Base-by-base conservation (phyloP, 2,329 filamentous ascomycete genomes). In the Pseudocercospora crystallina region DNA sequence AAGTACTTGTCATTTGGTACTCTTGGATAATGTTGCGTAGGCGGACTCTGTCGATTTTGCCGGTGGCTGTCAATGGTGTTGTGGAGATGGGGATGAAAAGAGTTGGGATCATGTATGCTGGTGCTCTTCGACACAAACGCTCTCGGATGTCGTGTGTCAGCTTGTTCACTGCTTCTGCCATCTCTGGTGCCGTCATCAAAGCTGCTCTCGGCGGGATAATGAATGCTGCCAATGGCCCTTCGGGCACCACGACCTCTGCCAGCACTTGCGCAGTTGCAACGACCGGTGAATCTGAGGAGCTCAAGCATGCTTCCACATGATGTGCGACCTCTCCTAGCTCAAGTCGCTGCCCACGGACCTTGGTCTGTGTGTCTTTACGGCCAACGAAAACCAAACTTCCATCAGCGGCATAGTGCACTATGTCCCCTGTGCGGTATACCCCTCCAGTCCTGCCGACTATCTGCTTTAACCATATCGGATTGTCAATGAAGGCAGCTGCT, bases 81-180 rank as follows among this genome's bases (percentile, higher is more conserved):
- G 68, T 64, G 1, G 81, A 79, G 5, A 95, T 75, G 0, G 87
- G 86, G 5, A 96, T 72, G 4, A 95, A 69, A 50, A 84, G 80
- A 0, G 82, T 82, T 0, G 91, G 91, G 1, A 95, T 69, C 88
- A 94, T 94, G 65, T 95, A 95, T 0, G 69, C 62, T 15, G 49
- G 49, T n/a, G n/a, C n/a, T n/a, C n/a, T n/a, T n/a, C n/a, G n/a
- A n/a, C n/a, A n/a, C n/a, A n/a, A n/a, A n/a, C n/a, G n/a, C n/a
- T n/a, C n/a, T n/a, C n/a, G n/a, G n/a, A n/a, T n/a, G n/a, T n/a
- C n/a, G n/a, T n/a, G n/a, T n/a, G n/a, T n/a, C n/a, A n/a, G n/a
- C n/a, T n/a, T n/a, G n/a, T n/a, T n/a, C n/a, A n/a, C n/a, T n/a
- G n/a, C n/a, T n/a, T n/a, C n/a, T n/a, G n/a, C n/a, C n/a, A n/a